Evolutionary conservation across 1,284 basidiomycete species (phyloP).

Genomic region (Ganoderma multipileum): DNA sequence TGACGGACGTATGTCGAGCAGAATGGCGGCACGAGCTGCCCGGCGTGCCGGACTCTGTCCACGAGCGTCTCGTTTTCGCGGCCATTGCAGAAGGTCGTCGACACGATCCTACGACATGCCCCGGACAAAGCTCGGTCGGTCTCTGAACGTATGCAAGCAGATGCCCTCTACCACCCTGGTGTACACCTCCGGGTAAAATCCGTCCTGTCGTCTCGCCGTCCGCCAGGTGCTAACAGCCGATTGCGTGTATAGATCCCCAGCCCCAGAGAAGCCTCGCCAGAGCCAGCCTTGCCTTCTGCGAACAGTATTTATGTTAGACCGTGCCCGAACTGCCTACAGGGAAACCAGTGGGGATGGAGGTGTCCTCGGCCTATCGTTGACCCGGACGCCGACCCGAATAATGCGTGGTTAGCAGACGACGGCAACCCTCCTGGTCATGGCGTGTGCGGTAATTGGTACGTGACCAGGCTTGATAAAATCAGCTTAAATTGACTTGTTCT

Average conservation of each 20-base stretch:
- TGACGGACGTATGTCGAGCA: conserved; percentile 39
- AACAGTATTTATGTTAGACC: conserved; percentile 69
- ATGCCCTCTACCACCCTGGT: conserved; percentile 72
- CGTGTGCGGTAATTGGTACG: conserved; percentile 79
- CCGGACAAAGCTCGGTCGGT: conserved; percentile 69
- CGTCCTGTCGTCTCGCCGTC: not conserved
- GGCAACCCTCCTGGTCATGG: conserved; percentile 77
- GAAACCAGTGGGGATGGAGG: conserved; percentile 73
- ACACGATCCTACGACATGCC: conserved; percentile 67
- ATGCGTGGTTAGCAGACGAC: conserved; percentile 76
- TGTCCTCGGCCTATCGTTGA: conserved; percentile 78
- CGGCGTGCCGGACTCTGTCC: conserved; percentile 74
- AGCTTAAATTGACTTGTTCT: not conserved
- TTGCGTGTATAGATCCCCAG: conserved; percentile 62
- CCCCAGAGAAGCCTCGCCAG: conserved; percentile 75
- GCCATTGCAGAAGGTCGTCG: conserved; percentile 71
- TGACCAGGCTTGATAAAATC: not conserved
- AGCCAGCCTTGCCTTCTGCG: conserved; percentile 68
- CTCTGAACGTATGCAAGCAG: conserved; percentile 76
- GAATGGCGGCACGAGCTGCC: conserved; percentile 84
- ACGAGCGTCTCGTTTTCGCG: conserved; percentile 72
- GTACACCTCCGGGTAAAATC: conserved; percentile 70
- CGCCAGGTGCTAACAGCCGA: not conserved
- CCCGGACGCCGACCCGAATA: conserved; percentile 65
- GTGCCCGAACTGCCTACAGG: conserved; percentile 73